Percentiles rank a stretch among this genome's conserved stretches.
These are phyloP conservation scores for Hevea brasiliensis DNA, from an alignment of 345 rosid genomes.

Conservation along the genomic window DNA sequence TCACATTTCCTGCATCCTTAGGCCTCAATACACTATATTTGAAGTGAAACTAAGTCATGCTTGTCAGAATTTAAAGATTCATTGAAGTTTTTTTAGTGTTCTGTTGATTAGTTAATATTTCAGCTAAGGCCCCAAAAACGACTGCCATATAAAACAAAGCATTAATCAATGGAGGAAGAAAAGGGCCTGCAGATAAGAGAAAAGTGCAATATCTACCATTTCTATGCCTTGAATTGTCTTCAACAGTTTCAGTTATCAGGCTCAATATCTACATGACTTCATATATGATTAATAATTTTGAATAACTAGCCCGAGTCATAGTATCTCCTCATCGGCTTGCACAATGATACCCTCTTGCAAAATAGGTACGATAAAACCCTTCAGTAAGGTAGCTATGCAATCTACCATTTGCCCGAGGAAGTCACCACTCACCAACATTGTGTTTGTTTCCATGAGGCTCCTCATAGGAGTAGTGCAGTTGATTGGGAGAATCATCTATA, in stretches of 20 bases:
- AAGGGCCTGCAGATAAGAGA: no score
- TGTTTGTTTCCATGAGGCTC: background rate
- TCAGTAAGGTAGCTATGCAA: background rate
- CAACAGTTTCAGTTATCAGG: background rate
- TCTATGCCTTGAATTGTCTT: background rate
- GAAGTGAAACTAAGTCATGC: background rate
- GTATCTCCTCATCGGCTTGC: background rate
- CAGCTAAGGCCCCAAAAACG: background rate
- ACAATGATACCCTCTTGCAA: background rate
- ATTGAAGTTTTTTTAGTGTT: no score
- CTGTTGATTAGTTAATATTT: background rate
- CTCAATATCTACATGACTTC: background rate
- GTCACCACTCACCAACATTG: background rate
- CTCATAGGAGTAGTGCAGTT: background rate
- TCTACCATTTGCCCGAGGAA: background rate
- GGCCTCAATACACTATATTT: no score
- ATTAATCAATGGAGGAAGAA: background rate
- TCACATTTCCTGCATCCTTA: background rate
- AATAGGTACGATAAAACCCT: background rate
- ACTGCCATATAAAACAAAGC: background rate
- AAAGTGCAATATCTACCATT: slow-evolving; percentile 1
- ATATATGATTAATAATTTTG: no score
- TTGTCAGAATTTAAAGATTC: background rate
- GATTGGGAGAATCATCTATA: background rate
- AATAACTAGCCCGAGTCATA: background rate